Evolutionary conservation across 805 yeast genomes (phyloP).

Genomic region (Hanseniaspora lindneri): DNA sequence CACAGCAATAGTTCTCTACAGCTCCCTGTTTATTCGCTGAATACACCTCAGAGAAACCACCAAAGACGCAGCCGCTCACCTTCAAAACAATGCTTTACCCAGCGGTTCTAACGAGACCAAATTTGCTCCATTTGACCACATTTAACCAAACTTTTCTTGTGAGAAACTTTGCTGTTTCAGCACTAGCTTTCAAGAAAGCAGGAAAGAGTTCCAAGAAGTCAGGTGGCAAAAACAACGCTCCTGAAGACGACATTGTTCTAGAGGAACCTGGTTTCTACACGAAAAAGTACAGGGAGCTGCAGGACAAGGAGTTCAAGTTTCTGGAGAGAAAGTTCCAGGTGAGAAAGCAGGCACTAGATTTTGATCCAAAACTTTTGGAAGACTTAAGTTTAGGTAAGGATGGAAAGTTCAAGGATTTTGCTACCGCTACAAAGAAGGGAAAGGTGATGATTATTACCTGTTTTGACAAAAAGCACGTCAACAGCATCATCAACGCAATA

Average conservation of each 20-base stretch:
- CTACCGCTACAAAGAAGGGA: slow-evolving; percentile 61
- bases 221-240: background rate
- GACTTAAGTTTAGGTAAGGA: slow-evolving; percentile 40
- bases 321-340: slow-evolving; percentile 52
- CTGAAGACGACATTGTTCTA: background rate
- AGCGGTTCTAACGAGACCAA: too few relatives aligned
- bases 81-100: too few relatives aligned
- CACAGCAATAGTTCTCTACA: too few relatives aligned
- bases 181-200: slow-evolving; percentile 16
- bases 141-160: background rate
- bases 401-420: slow-evolving; percentile 46
- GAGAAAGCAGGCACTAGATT: slow-evolving; percentile 34
- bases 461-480: slow-evolving; percentile 67
- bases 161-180: background rate
- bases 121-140: too few relatives aligned
- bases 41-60: too few relatives aligned
- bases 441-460: slow-evolving; percentile 62
- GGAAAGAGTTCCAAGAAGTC: background rate
- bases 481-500: slow-evolving; percentile 58
- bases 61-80: too few relatives aligned
- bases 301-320: slow-evolving; percentile 38
- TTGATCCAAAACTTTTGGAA: slow-evolving; percentile 54
- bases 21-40: too few relatives aligned
- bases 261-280: slow-evolving; percentile 11
- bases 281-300: slow-evolving; percentile 24